phyloP scores from a whole-genome alignment of 768 basidiomycete species.

The Coprinopsis strossmayeri region DNA sequence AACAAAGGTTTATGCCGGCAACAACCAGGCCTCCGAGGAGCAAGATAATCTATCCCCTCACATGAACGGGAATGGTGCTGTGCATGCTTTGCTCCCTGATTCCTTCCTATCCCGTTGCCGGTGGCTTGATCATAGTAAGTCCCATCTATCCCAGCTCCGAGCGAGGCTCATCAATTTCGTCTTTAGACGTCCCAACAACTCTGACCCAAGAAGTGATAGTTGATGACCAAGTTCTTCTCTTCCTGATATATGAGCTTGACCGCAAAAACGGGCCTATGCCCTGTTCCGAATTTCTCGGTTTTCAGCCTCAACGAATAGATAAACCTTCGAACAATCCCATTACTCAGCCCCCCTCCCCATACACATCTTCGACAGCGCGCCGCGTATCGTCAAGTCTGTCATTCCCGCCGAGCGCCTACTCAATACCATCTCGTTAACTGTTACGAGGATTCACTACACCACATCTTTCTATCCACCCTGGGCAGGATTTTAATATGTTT shows the following conservation, averaged over 20 bases:
- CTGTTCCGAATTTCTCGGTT: constrained; percentile 52
- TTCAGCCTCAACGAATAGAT: constrained; percentile 30
- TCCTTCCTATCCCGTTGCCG: constrained; percentile 59
- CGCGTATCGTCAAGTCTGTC: constrained; percentile 3
- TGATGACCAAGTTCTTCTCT: constrained; percentile 57
- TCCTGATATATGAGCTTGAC: constrained; percentile 64
- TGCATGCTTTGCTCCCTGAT: constrained; percentile 58
- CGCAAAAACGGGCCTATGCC: constrained; percentile 47
- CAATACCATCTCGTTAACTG: constrained; percentile 7
- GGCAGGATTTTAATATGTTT: constrained; percentile 10
- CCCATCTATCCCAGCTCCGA: too few species aligned
- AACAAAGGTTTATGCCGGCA: constrained; percentile 52
- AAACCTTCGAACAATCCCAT: constrained; percentile 23
- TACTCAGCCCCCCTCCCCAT: constrained; percentile 8
- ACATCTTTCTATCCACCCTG: neutral
- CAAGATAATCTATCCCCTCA: constrained; percentile 42
- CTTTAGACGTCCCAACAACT: constrained; percentile 42
- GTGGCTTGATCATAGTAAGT: constrained; percentile 58
- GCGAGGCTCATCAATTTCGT: too few species aligned
- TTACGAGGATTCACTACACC: neutral
- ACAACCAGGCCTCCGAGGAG: constrained; percentile 48
- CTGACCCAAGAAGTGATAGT: constrained; percentile 68
- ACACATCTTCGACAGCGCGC: constrained; percentile 4
- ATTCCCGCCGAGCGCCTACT: neutral
- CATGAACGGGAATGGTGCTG: constrained; percentile 37